Evolutionary conservation across 73 alveolate genomes (phyloP).

Genomic region (Durusdinium trenchii): DNA sequence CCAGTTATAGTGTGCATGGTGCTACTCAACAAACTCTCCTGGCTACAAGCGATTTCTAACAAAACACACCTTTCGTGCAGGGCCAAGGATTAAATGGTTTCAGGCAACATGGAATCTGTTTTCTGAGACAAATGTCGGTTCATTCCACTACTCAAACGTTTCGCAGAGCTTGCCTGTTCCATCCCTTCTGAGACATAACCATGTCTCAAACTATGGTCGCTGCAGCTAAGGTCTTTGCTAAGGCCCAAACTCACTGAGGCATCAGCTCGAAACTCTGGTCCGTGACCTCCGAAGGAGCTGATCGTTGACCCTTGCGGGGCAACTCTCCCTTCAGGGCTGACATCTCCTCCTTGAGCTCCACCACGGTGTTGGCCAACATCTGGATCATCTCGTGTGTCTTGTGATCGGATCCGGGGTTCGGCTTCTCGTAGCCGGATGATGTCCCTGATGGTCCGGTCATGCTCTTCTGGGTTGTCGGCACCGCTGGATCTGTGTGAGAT

Average conservation of each 20-base stretch:
- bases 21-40: neutral
- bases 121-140: neutral
- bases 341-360: neutral
- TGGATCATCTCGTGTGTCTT: neutral
- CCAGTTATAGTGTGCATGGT: neutral
- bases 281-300: neutral
- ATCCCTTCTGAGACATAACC: no score
- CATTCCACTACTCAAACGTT: neutral
- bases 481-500: neutral
- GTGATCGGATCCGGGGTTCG: neutral
- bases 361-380: neutral
- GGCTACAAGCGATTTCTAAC: conserved; percentile 15
- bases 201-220: neutral
- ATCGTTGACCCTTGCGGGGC: neutral
- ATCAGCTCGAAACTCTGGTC: neutral
- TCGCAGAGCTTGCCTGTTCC: neutral
- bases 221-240: no score
- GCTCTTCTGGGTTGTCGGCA: neutral
- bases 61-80: neutral
- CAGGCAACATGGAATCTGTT: neutral
- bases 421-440: neutral
- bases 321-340: neutral
- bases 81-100: neutral
- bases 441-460: neutral
- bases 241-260: neutral